Conservation (phyloP, 2,329 filamentous ascomycete genomes). For the Trichophaea hybrida region DNA sequence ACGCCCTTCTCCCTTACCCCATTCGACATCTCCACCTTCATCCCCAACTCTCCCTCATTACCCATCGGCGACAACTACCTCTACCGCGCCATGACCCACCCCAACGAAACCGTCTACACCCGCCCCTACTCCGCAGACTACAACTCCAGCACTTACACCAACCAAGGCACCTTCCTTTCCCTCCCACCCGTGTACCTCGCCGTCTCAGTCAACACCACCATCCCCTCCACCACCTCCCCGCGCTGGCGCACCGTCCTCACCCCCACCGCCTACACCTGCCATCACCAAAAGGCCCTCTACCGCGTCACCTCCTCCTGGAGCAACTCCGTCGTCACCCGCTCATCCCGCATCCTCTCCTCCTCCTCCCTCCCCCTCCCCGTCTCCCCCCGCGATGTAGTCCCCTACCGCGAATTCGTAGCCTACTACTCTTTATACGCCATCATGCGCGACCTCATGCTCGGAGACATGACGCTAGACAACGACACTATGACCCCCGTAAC, state of each 20-base stretch:
- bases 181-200: constrained; percentile 34
- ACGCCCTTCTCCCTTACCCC: background rate
- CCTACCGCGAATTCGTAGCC: constrained; percentile 30
- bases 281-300: constrained; percentile 32
- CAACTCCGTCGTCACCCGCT: constrained; percentile 25
- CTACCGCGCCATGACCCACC: constrained; percentile 28
- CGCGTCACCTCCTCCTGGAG: constrained; percentile 30
- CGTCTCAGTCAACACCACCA: constrained; percentile 27
- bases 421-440: constrained; percentile 31
- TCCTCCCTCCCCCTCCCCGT: constrained; percentile 30
- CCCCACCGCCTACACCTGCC: constrained; percentile 32
- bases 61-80: constrained; percentile 23
- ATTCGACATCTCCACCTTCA: background rate
- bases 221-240: constrained; percentile 23
- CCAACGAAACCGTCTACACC: constrained; percentile 30
- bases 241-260: constrained; percentile 28
- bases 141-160: constrained; percentile 26
- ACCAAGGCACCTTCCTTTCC: constrained; percentile 32
- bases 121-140: constrained; percentile 29
- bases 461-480: constrained; percentile 26
- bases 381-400: constrained; percentile 24
- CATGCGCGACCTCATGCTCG: constrained; percentile 30
- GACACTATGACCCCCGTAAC: constrained; percentile 20
- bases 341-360: background rate
- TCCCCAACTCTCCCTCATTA: background rate